Conservation (phyloP, 2,329 filamentous ascomycete species). For the Aureobasidium uvarum region DNA sequence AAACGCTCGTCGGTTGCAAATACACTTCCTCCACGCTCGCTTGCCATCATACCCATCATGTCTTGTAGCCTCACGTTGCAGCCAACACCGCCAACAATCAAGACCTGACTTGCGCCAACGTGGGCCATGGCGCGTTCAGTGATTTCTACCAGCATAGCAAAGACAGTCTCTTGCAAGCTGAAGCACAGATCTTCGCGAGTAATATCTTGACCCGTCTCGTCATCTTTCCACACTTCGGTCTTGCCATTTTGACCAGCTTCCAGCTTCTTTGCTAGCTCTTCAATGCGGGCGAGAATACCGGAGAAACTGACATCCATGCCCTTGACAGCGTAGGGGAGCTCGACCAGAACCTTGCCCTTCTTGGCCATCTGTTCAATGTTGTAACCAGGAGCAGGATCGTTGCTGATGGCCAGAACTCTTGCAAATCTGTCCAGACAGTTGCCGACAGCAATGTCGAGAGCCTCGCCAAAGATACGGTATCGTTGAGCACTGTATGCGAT, state of each 20-base stretch:
- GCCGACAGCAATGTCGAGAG: constrained; percentile 93
- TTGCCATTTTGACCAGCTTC: constrained; percentile 37
- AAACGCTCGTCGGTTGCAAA: constrained; percentile 96
- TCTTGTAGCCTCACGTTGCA: constrained; percentile 92
- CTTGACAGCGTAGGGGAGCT: constrained; percentile 94
- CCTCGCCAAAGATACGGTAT: constrained; percentile 97
- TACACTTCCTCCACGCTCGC: constrained; percentile 81
- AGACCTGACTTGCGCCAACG: constrained; percentile 82
- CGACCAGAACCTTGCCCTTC: constrained; percentile 68
- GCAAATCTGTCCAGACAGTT: constrained; percentile 98
- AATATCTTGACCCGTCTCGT: constrained; percentile 57
- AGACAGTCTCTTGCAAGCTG: constrained; percentile 91
- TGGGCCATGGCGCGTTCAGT: constrained; percentile 98
- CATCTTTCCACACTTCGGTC: constrained; percentile 39
- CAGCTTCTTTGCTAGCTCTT: constrained; percentile 72
- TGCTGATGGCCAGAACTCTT: constrained; percentile 83
- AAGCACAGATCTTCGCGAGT: constrained; percentile 89
- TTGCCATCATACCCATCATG: constrained; percentile 98
- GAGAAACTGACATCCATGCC: constrained; percentile 98
- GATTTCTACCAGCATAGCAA: constrained; percentile 96
- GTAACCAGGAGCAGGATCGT: constrained; percentile 94
- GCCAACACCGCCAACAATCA: constrained; percentile 94
- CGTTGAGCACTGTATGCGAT: constrained; percentile 93
- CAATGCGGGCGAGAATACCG: constrained; percentile 81
- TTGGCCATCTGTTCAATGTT: constrained; percentile 96